Base-by-base conservation (phyloP, 2,329 filamentous ascomycete genomes). In the Botryotinia convoluta region DNA sequence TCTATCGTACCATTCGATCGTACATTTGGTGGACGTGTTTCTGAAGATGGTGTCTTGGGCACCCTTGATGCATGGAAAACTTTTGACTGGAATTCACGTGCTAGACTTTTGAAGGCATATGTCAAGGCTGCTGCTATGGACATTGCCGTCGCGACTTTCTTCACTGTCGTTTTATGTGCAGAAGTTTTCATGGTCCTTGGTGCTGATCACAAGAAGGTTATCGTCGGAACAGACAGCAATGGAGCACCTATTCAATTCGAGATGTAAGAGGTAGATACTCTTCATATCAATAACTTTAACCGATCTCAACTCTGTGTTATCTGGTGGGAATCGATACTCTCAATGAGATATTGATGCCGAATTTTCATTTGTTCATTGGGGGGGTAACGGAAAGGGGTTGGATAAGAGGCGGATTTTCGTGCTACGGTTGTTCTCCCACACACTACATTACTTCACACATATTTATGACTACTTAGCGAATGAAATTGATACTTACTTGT, bases 1-100 rank as follows among this genome's bases (percentile, higher is more conserved):
- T 90, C 93, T 39, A 92, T 98, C 76, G 91, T 98, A 51, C 91
- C 93, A 45, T 97, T 98, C 79, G 95, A 98, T 85, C 92, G 94
- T 76, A 91, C 91, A 44, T 97, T 97, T 79, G 89, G 88, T 76
- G 93, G 93, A 78, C 92, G 90, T 80, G 89, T 95, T 42, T 89
- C 91, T 76, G 93, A 92, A 72, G 88, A 86, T 76, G 92, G 93
- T 77, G 90, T 89, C 77, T 86, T 93, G 75, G 88, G 91, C 59
- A 87, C 95, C 79, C 81, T 88, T 68, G 92, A 95, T 78, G 94
- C 94, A 1, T 95, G 94, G 93, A 87, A 86, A 78, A 93, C 90
- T 51, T 95, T 97, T 82, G 89, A 91, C 81, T 88, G 88, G 82
- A 85, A 89, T 74, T 90, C 93, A 62, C 91, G 93, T 82, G 85